Evolutionary conservation across 495 filamentous ascomycete species (phyloP).

Genomic region (Penicillium salamii): DNA sequence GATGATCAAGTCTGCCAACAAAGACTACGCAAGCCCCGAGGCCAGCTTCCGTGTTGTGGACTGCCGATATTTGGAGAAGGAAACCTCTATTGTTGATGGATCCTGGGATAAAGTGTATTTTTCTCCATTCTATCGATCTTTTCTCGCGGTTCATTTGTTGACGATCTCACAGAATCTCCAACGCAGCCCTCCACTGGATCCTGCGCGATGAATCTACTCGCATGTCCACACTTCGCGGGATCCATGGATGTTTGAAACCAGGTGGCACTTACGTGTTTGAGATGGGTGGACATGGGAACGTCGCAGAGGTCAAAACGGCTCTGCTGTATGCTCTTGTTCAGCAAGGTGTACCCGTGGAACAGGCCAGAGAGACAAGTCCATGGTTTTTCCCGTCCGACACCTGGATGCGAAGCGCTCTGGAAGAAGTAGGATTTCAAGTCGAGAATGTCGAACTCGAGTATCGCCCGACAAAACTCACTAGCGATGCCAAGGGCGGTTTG

Average conservation of each 20-base stretch:
- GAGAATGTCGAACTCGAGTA: conserved; percentile 62
- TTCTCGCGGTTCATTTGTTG: background rate
- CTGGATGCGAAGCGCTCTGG: conserved; percentile 51
- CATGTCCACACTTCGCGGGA: conserved; percentile 39
- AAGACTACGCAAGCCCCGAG: conserved; percentile 28
- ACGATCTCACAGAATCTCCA: conserved; percentile 50
- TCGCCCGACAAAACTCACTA: conserved; percentile 59
- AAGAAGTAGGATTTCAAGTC: conserved; percentile 56
- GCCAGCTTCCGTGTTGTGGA: conserved; percentile 44
- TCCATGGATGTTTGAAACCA: conserved; percentile 49
- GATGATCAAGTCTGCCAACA: conserved; percentile 59
- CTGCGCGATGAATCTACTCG: conserved; percentile 44
- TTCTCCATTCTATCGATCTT: background rate
- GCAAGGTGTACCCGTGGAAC: conserved; percentile 48
- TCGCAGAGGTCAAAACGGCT: conserved; percentile 60
- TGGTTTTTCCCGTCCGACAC: conserved; percentile 73
- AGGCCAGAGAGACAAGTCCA: conserved; percentile 51
- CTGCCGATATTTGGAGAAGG: conserved; percentile 40
- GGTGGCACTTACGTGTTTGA: conserved; percentile 67
- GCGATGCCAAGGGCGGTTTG: conserved; percentile 44
- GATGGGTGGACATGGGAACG: conserved; percentile 70
- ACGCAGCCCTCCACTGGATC: conserved; percentile 81
- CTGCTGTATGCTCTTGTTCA: conserved; percentile 51
- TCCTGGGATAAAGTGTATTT: conserved; percentile 53
- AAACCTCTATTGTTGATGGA: conserved; percentile 29